These are phyloP conservation scores for Kwoniella sp. DNA, from an alignment of 768 basidiomycete genomes.

Conservation along the genomic window DNA sequence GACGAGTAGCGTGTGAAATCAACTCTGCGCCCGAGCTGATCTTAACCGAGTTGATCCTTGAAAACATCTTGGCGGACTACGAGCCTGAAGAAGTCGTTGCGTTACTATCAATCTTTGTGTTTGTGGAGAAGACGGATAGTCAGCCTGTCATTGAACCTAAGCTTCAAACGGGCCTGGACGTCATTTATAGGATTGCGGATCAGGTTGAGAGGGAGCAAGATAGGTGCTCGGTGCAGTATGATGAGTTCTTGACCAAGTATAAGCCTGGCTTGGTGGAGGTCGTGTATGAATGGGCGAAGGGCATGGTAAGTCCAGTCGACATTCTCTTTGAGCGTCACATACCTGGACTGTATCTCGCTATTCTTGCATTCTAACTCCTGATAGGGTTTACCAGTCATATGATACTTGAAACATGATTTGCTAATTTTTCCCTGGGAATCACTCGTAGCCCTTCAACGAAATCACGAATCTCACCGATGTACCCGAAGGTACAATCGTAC, in stretches of 20 bases:
- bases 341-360: too few relatives aligned
- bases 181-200: conserved; percentile 75
- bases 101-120: conserved; percentile 91
- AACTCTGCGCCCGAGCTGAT: conserved; percentile 98
- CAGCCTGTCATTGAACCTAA: conserved; percentile 80
- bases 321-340: background rate
- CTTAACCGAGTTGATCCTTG: conserved; percentile 92
- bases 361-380: too few relatives aligned
- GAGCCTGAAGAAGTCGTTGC: conserved; percentile 97
- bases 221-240: conserved; percentile 71
- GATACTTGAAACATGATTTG: too few relatives aligned
- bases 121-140: conserved; percentile 94
- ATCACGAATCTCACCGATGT: conserved; percentile 91
- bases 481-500: conserved; percentile 93
- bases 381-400: too few relatives aligned
- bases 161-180: conserved; percentile 75
- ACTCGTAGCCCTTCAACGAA: conserved; percentile 85
- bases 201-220: conserved; percentile 79
- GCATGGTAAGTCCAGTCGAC: conserved; percentile 70
- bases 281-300: conserved; percentile 98
- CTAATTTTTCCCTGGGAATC: conserved; percentile 4
- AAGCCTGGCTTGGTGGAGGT: conserved; percentile 94
- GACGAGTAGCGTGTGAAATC: conserved; percentile 99
- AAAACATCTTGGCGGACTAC: conserved; percentile 86
- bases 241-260: conserved; percentile 74